These are phyloP conservation scores for Begonia loranthoides DNA, from an alignment of 306 rosid genomes.

Conservation along the genomic window DNA sequence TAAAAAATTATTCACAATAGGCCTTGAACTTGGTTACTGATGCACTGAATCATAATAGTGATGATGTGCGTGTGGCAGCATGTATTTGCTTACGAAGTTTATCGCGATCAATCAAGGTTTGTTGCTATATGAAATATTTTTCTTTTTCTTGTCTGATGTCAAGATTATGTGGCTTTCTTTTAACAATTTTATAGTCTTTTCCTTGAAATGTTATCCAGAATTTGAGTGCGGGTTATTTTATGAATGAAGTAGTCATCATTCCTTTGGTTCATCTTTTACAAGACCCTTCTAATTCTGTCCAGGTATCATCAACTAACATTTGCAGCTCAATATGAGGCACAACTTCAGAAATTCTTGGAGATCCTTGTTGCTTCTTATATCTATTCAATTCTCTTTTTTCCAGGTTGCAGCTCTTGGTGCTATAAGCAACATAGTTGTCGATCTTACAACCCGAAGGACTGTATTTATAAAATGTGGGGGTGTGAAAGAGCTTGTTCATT, in stretches of 20 bases:
- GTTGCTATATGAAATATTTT: not conserved
- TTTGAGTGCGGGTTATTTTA: constrained; percentile 84
- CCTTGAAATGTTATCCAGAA: constrained; percentile 43
- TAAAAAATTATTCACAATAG: constrained; percentile 17
- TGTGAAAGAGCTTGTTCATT: constrained; percentile 60
- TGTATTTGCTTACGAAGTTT: constrained; percentile 82
- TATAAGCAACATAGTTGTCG: constrained; percentile 70
- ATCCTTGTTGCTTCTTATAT: too few relatives aligned
- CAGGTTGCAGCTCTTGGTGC: constrained; percentile 91
- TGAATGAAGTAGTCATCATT: constrained; percentile 58
- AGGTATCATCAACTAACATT: constrained; percentile 33
- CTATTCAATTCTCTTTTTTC: constrained; percentile 7
- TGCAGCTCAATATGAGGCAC: not conserved
- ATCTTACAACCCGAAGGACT: constrained; percentile 45
- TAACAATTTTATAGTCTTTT: constrained; percentile 5
- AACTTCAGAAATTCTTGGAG: too few relatives aligned
- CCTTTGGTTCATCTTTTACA: constrained; percentile 76
- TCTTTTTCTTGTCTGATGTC: not conserved
- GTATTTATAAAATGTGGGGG: constrained; percentile 65
- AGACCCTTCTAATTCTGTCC: constrained; percentile 61
- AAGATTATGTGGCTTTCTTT: constrained; percentile 6
- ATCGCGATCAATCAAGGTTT: constrained; percentile 88
- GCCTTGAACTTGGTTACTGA: constrained; percentile 38
- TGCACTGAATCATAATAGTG: constrained; percentile 57
- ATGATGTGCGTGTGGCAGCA: constrained; percentile 64